phyloP scores from a whole-genome alignment of 2,329 filamentous ascomycete genomes.

The Monilinia laxa region DNA sequence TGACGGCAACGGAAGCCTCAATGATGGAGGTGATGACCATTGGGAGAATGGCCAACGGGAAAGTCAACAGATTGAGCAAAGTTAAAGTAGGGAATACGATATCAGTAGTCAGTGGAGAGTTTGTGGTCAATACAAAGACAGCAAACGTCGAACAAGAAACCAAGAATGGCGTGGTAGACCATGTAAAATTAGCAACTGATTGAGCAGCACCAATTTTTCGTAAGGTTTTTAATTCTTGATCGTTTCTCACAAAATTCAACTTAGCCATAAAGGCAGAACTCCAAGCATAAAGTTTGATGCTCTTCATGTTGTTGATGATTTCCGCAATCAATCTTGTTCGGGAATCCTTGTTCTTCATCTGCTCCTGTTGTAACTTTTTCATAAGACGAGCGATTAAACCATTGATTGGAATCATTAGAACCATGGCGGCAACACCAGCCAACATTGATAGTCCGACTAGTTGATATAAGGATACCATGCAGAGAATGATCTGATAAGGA shows the following conservation, averaged over 20 bases:
- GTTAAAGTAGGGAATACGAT: conserved; percentile 93
- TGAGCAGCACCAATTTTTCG: conserved; percentile 94
- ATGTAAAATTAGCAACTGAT: conserved; percentile 94
- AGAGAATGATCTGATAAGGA: conserved; percentile 92
- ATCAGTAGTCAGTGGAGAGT: conserved; percentile 81
- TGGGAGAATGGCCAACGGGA: conserved; percentile 87
- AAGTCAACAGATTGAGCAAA: conserved; percentile 93
- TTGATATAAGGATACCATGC: conserved; percentile 94
- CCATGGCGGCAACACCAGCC: conserved; percentile 90
- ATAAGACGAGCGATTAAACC: conserved; percentile 88
- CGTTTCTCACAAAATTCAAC: conserved; percentile 92
- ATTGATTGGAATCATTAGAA: conserved; percentile 96
- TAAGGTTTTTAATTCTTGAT: conserved; percentile 90
- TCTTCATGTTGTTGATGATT: conserved; percentile 99
- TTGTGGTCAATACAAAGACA: conserved; percentile 83
- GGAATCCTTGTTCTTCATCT: conserved; percentile 99
- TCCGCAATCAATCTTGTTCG: conserved; percentile 92
- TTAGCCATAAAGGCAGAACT: conserved; percentile 96
- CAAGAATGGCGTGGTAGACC: conserved; percentile 95
- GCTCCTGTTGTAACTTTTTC: conserved; percentile 90
- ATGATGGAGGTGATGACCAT: conserved; percentile 98
- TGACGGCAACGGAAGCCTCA: conserved; percentile 89
- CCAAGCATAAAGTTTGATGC: conserved; percentile 98
- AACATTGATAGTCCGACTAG: conserved; percentile 95
- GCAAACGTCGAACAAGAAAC: conserved; percentile 97